Conservation (phyloP, 2,329 filamentous ascomycete species). For the Colletotrichum plurivorum region DNA sequence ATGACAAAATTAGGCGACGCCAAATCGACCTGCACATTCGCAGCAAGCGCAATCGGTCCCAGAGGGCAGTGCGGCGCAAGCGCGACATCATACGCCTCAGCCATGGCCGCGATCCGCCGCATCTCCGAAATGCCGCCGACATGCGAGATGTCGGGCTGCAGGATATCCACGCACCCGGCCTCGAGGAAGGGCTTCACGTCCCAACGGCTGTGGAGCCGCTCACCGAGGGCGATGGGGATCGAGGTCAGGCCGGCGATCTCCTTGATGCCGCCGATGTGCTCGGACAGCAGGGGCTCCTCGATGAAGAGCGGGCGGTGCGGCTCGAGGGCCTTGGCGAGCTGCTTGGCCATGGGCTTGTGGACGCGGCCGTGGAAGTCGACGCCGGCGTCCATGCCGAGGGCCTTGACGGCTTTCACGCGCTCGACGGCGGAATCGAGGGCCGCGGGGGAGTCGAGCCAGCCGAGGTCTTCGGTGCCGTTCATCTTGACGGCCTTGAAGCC, state of each 20-base stretch:
- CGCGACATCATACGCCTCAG: conserved; percentile 80
- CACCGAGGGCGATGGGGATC: conserved; percentile 79
- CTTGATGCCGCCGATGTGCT: conserved; percentile 77
- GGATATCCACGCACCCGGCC: conserved; percentile 75
- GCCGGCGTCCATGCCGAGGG: conserved; percentile 78
- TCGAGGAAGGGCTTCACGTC: conserved; percentile 81
- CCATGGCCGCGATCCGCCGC: conserved; percentile 77
- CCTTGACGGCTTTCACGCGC: conserved; percentile 77
- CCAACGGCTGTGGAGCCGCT: conserved; percentile 80
- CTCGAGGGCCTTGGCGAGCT: conserved; percentile 77
- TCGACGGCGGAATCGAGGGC: conserved; percentile 75
- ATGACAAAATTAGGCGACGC: conserved; percentile 77
- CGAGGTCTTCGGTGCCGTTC: conserved; percentile 83
- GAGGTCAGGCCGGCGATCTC: conserved; percentile 68
- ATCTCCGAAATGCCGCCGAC: conserved; percentile 81
- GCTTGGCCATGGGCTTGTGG: conserved; percentile 86
- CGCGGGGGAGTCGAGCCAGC: conserved; percentile 81
- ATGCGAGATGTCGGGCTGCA: conserved; percentile 82
- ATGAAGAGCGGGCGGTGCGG: conserved; percentile 81
- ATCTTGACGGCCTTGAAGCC: conserved; percentile 81
- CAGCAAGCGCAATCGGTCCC: conserved; percentile 80
- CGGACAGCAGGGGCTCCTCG: conserved; percentile 78
- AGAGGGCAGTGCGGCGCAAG: conserved; percentile 82
- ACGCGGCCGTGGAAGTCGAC: conserved; percentile 85
- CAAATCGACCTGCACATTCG: conserved; percentile 76